Conservation (phyloP, 805 yeast species). For the Nematodospora valgi region DNA sequence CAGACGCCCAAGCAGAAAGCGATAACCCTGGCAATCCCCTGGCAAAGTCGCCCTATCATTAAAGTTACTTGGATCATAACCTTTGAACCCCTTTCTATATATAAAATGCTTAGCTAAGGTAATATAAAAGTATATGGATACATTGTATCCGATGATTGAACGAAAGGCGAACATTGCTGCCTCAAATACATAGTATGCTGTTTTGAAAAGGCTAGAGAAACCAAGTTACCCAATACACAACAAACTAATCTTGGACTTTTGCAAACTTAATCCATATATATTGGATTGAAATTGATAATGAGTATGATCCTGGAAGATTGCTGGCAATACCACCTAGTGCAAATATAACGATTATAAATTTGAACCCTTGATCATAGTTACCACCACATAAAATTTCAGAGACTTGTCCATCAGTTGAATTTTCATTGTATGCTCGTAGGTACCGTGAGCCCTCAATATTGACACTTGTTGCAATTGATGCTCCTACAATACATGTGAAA, state of each 20-base stretch:
- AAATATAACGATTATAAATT: slow-evolving; percentile 28
- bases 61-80: slow-evolving; percentile 25
- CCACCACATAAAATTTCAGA: slow-evolving; percentile 24
- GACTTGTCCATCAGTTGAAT: slow-evolving; percentile 30
- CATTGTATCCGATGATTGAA: slow-evolving; percentile 30
- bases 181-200: slow-evolving; percentile 31
- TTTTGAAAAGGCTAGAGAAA: slow-evolving; percentile 29
- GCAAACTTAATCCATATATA: slow-evolving; percentile 30
- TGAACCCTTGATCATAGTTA: slow-evolving; percentile 26
- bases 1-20: slow-evolving; percentile 30
- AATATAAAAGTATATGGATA: slow-evolving; percentile 31
- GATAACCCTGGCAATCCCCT: slow-evolving; percentile 27
- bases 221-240: slow-evolving; percentile 29
- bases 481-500: slow-evolving; percentile 28
- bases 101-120: slow-evolving; percentile 27
- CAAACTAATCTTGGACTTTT: slow-evolving; percentile 31
- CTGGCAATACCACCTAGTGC: slow-evolving; percentile 30
- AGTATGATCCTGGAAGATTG: slow-evolving; percentile 33
- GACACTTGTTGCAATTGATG: slow-evolving; percentile 26
- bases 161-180: slow-evolving; percentile 29
- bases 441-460: slow-evolving; percentile 9
- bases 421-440: slow-evolving; percentile 15
- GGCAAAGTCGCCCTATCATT: slow-evolving; percentile 22
- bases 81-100: slow-evolving; percentile 22
- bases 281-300: slow-evolving; percentile 27